These are phyloP conservation scores for Colletotrichum shisoi DNA, from an alignment of 2,329 filamentous ascomycete species.

Conservation along the genomic window DNA sequence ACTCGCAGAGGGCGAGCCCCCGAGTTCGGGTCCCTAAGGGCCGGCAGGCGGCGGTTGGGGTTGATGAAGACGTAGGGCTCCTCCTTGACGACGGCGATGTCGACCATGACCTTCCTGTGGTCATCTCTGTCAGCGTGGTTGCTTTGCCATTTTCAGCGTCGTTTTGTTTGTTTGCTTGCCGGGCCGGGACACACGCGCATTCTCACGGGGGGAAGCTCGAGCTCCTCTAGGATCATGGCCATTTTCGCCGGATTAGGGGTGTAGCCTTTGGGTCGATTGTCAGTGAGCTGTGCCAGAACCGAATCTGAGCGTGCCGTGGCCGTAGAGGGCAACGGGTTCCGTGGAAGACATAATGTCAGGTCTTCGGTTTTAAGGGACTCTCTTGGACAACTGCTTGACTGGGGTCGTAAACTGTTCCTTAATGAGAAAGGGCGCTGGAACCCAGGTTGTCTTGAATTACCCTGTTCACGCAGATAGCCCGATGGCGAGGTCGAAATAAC, in stretches of 20 bases:
- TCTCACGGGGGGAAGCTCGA: conserved; percentile 48
- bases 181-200: conserved; percentile 3
- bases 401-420: background rate
- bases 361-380: too few species aligned
- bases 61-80: conserved; percentile 45
- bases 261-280: background rate
- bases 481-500: background rate
- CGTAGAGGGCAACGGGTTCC: conserved; percentile 13
- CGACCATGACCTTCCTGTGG: conserved; percentile 32
- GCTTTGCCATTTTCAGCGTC: background rate
- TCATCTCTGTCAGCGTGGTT: background rate
- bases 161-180: too few species aligned
- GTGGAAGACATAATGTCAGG: background rate
- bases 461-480: background rate
- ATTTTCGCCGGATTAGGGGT: conserved; percentile 48
- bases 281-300: background rate
- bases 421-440: background rate
- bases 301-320: conserved; percentile 9
- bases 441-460: too few species aligned
- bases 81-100: conserved; percentile 42
- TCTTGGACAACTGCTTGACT: too few species aligned
- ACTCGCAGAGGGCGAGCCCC: conserved; percentile 46
- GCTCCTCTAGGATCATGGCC: conserved; percentile 49
- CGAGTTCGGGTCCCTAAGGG: conserved; percentile 49
- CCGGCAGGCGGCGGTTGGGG: conserved; percentile 49